Evolutionary conservation across 2,329 filamentous ascomycete species (phyloP), one percentile per base, ranked within the genome.

Genomic region (Monilinia laxa): DNA sequence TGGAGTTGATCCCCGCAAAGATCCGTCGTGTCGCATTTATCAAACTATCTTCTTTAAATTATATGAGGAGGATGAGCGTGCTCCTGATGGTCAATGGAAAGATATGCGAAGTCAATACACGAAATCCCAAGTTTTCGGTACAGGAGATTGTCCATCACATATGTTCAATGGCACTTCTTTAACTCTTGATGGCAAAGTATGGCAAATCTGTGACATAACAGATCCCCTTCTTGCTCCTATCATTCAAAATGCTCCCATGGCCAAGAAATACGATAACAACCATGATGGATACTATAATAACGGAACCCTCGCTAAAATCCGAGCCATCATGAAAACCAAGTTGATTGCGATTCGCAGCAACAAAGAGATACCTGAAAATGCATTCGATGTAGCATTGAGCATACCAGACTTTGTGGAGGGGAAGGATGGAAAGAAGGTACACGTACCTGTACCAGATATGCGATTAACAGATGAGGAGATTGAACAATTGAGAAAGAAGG

Each of bases 141-240:
- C 55, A 52, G 28, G 60, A 38, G 20, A 69, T 42, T 49, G 67
- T 25, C 76, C 80, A 40, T 88, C 83, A 64, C 93, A 98, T 77
- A 81, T 94, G 1, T 98, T 97, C 77, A 92, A 96, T 69, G 94
- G 94, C 57, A 82, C 87, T 68, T 84, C 84, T 2, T 86, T 94
- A 65, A 86, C 87, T 20, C 85, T 86, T 1, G 93, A 97, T 74
- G 93, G 93, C 51, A 95, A 95, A 74, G 89, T 95, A 60, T 99
- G 93, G 90, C 95, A 98, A 81, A 85, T 96, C 35, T 96, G 93
- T 79, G 95, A 99, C 77, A 89, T 98, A 65, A 90, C 87, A 0
- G 94, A 98, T 73, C 91, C 92, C 0, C 75, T 93, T 1, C 81
- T 98, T 1, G 80, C 81, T 0, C 77, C 81, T 14, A 80, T 97